Conservation (phyloP, 495 filamentous ascomycete species). For the Lepraria neglecta region DNA sequence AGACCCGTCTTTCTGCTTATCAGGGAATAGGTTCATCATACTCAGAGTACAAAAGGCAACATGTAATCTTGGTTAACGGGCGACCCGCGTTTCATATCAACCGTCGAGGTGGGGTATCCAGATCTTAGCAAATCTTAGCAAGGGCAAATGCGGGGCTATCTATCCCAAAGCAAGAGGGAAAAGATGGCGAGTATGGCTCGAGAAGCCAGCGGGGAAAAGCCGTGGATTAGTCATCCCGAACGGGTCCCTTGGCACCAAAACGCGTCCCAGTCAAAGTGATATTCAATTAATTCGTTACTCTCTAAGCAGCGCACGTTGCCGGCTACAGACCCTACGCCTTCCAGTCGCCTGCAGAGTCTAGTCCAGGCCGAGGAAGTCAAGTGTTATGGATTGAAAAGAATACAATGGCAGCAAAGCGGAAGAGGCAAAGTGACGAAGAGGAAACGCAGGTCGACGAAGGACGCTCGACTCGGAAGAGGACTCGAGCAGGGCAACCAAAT, state of each 20-base stretch:
- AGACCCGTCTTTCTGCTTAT: not conserved
- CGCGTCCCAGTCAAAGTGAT: too few species aligned
- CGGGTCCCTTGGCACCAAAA: too few species aligned
- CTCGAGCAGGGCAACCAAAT: not conserved
- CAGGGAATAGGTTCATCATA: too few species aligned
- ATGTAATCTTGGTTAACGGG: not conserved
- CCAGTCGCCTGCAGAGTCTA: not conserved
- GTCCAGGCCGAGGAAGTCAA: not conserved
- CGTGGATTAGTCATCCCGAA: too few species aligned
- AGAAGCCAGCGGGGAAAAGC: too few species aligned
- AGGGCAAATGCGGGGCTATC: not conserved
- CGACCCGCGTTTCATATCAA: not conserved
- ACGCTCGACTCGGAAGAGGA: slow-evolving; percentile 3
- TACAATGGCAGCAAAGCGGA: slow-evolving; percentile 22
- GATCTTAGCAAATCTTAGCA: not conserved
- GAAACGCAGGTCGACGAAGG: not conserved
- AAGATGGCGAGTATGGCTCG: too few species aligned
- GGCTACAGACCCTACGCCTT: not conserved
- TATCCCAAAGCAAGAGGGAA: too few species aligned
- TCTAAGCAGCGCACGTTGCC: not conserved
- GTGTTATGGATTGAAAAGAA: not conserved
- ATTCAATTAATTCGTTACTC: too few species aligned
- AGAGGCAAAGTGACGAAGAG: slow-evolving; percentile 13
- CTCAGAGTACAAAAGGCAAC: too few species aligned
- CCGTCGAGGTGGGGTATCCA: slow-evolving; percentile 1